Evolutionary conservation across 352 stramenopile genomes (phyloP).

Genomic region (Pythium aquatile): DNA sequence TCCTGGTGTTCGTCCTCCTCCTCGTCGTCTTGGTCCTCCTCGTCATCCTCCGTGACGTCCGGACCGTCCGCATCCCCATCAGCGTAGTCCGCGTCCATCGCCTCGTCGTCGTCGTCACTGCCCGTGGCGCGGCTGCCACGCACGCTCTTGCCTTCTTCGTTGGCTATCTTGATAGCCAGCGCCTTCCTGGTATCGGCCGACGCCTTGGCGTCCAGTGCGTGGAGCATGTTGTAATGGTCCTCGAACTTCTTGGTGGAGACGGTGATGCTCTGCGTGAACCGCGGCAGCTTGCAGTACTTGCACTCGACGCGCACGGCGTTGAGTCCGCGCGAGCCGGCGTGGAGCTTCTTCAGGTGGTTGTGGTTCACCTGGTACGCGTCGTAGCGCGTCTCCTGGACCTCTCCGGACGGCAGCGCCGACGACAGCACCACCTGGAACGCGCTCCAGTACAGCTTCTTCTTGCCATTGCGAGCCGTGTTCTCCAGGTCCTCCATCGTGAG

Average conservation of each 20-base stretch:
- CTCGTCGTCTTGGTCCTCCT: conserved; percentile 8
- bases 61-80: neutral
- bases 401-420: conserved; percentile 3
- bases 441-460: conserved; percentile 34
- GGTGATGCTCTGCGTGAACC: conserved; percentile 34
- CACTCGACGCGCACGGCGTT: conserved; percentile 29
- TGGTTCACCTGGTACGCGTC: conserved; percentile 31
- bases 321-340: conserved; percentile 15
- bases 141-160: neutral
- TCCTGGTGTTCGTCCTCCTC: conserved; percentile 2
- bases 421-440: conserved; percentile 26
- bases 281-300: conserved; percentile 29
- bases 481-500: conserved; percentile 27
- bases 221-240: conserved; percentile 31
- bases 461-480: conserved; percentile 29
- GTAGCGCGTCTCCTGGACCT: conserved; percentile 22
- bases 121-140: neutral
- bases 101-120: conserved; percentile 1
- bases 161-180: conserved; percentile 11
- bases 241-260: conserved; percentile 35
- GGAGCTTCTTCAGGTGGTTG: conserved; percentile 31
- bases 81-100: neutral
- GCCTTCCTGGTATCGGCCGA: conserved; percentile 22
- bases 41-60: neutral
- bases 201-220: conserved; percentile 24